Base-by-base conservation (phyloP, 1,284 basidiomycete species). In the Ceratobasidium sp. region DNA sequence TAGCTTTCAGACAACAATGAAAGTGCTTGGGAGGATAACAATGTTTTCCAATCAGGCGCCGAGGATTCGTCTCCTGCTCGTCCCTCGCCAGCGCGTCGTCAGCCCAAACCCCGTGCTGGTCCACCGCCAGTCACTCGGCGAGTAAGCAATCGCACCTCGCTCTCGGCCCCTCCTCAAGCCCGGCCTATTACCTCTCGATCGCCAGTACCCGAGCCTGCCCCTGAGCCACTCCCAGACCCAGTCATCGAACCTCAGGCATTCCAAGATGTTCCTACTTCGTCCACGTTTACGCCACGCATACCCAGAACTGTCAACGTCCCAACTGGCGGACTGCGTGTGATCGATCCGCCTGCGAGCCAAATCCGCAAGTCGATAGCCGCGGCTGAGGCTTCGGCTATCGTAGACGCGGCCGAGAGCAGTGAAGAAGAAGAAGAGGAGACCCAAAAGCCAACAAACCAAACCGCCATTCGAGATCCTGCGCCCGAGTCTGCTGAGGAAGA, bases 191-290 rank as follows among this genome's bases (percentile, higher is more conserved):
- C 39, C 15, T 8, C 67, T 2, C 71, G 60, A 2, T 74, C 71
- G 20, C 54, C 54, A 10, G 45, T 13, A 39, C 54, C 35, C 15
- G 66, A 71, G 23, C 37, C 45, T 23, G n/a, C 20, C 7, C 71
- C 71, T 10, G 58, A 63, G 31, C 60, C 60, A 17, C 39, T 64
- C 45, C 45, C 58, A 35, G 60, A 63, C 8, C 58, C 60, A 15
- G 31, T 56, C 6, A 54, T 69, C 31, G 66, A 69, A 49, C 92
- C 92, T 0, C 88, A 92, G 28, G 37, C 74, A 17, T 67, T 75
- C 51, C 71, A 66, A 17, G 45, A 69, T 28, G 75, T 76, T 6
- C 78, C 78, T 37, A 64, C 66, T n/a, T 71, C 78, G 37, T 33
- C 65, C 6, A 63, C 73, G 5, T 79, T 79, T 56, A 63, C 69